Evolutionary conservation across 169 alveolate species (phyloP).

Genomic region (Plasmodium vinckei): DNA sequence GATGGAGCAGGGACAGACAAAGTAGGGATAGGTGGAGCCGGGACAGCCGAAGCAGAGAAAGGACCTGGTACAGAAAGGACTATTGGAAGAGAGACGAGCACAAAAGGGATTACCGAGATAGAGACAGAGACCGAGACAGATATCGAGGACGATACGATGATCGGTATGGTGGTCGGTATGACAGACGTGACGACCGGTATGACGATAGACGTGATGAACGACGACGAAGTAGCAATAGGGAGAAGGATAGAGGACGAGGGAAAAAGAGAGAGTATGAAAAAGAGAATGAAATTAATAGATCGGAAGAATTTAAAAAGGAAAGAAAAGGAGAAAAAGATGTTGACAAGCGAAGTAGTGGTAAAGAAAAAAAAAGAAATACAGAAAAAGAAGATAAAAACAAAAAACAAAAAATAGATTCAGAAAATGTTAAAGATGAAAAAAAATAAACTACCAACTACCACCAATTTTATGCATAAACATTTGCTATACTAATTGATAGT

Average conservation of each 20-base stretch:
- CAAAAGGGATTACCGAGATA: background rate
- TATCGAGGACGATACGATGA: background rate
- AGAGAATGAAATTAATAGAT: background rate
- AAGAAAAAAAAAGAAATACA: background rate
- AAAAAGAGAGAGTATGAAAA: background rate
- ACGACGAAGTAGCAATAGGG: conserved; percentile 2
- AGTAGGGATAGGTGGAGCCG: background rate
- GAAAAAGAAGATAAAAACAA: background rate
- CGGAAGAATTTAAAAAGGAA: conserved; percentile 1
- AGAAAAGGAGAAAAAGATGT: conserved; percentile 7
- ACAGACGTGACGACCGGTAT: background rate
- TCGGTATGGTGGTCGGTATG: background rate
- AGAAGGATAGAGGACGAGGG: background rate
- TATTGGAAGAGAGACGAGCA: background rate
- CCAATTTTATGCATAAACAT: too few species aligned
- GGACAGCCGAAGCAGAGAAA: background rate
- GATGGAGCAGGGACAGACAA: background rate
- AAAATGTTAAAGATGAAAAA: background rate
- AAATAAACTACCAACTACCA: background rate
- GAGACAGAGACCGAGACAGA: background rate
- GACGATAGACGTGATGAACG: background rate
- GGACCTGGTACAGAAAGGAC: background rate
- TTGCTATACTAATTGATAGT: too few species aligned
- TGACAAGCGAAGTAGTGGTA: background rate
- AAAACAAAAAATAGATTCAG: background rate